Conservation (phyloP, 352 stramenopile species). For the Paralagenidium karlingii region DNA sequence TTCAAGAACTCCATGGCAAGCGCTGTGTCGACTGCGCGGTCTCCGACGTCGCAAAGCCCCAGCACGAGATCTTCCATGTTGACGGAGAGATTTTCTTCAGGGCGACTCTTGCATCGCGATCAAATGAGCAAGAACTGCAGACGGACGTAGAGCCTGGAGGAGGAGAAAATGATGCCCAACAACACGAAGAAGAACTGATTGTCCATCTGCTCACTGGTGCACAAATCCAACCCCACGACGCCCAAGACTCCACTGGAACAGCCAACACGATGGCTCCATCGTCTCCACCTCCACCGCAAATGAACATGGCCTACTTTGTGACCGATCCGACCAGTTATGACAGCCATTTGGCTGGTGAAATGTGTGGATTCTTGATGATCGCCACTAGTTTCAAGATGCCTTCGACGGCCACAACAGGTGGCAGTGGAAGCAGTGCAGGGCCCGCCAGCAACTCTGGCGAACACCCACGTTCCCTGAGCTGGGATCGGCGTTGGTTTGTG, state of each 20-base stretch:
- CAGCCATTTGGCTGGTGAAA: constrained; percentile 21
- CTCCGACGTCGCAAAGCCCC: not conserved
- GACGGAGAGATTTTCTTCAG: too few species aligned
- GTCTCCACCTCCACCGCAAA: too few species aligned
- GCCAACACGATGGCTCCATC: too few species aligned
- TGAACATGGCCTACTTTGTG: constrained; percentile 23
- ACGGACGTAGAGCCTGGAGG: too few species aligned
- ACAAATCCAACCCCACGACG: too few species aligned
- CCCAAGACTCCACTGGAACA: too few species aligned
- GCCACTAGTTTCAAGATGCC: constrained; percentile 30
- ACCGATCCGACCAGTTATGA: constrained; percentile 37
- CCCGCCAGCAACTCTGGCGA: constrained; percentile 2
- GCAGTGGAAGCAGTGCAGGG: constrained; percentile 1
- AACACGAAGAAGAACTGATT: too few species aligned
- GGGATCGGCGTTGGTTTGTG: constrained; percentile 72
- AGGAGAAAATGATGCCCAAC: too few species aligned
- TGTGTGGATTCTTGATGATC: constrained; percentile 69
- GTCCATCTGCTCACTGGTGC: too few species aligned
- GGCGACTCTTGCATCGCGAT: too few species aligned
- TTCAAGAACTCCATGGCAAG: not conserved
- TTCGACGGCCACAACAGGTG: constrained; percentile 22
- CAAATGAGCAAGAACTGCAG: too few species aligned
- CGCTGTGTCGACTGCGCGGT: not conserved
- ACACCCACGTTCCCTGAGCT: constrained; percentile 9
- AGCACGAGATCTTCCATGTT: not conserved